Evolutionary conservation across 129 eudicot species (phyloP).

Genomic region (Kitagawia praeruptora): DNA sequence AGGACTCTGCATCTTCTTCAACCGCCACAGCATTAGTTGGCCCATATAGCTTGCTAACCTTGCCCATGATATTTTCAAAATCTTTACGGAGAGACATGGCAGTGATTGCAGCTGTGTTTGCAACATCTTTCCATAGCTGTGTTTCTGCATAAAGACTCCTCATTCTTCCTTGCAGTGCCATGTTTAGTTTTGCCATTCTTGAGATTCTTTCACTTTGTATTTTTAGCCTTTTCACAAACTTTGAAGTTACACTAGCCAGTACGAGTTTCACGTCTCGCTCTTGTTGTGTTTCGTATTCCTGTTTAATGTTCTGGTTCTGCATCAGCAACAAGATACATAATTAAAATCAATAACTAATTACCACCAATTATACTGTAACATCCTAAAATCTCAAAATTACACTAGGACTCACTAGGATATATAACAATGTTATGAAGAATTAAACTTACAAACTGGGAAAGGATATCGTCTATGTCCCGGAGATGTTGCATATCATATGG

Average conservation of each 20-base stretch:
- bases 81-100: constrained; percentile 24
- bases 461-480: constrained; percentile 22
- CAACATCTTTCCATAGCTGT: constrained; percentile 27
- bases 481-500: constrained; percentile 23
- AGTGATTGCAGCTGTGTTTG: constrained; percentile 28
- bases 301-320: constrained; percentile 31
- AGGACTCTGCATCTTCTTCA: constrained; percentile 36
- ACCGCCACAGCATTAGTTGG: constrained; percentile 6
- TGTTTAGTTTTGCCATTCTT: constrained; percentile 25
- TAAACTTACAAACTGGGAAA: constrained; percentile 31
- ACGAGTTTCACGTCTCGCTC: constrained; percentile 22
- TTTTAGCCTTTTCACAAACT: constrained; percentile 17
- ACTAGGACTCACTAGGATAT: neutral
- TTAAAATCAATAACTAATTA: neutral
- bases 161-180: constrained; percentile 29
- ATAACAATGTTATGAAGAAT: neutral
- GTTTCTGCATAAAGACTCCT: constrained; percentile 25
- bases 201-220: constrained; percentile 24
- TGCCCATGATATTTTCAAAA: constrained; percentile 27
- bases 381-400: neutral
- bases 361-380: neutral
- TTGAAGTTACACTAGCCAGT: constrained; percentile 20
- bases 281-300: constrained; percentile 28
- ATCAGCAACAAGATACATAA: neutral
- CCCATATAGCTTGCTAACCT: constrained; percentile 11